These are phyloP conservation scores for Hirsutella minnesotensis DNA, from an alignment of 2,329 filamentous ascomycete genomes.

Conservation along the genomic window DNA sequence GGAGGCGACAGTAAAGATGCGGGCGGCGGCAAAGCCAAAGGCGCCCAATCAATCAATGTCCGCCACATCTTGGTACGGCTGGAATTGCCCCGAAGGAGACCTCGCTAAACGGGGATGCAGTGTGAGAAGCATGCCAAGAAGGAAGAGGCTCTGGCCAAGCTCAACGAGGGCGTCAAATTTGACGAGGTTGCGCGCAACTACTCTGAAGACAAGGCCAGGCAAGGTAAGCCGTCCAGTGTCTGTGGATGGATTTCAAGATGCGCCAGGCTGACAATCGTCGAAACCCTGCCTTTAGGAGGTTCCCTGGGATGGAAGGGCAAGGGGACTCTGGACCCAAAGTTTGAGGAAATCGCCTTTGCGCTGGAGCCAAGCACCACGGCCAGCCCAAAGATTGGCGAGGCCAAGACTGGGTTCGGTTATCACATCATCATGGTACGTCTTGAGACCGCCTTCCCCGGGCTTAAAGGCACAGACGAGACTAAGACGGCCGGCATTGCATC, in stretches of 20 bases:
- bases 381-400: slow-evolving; percentile 55
- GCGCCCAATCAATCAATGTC: slow-evolving; percentile 59
- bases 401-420: slow-evolving; percentile 65
- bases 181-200: slow-evolving; percentile 62
- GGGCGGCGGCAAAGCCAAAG: slow-evolving; percentile 31
- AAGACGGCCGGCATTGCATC: neutral
- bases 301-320: slow-evolving; percentile 62
- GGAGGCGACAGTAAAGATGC: slow-evolving; percentile 18
- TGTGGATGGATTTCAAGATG: no score
- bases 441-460: no score
- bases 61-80: slow-evolving; percentile 52
- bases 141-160: slow-evolving; percentile 59
- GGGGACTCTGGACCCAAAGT: slow-evolving; percentile 53
- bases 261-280: no score
- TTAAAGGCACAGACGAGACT: no score
- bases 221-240: slow-evolving; percentile 28
- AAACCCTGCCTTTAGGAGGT: slow-evolving; percentile 37
- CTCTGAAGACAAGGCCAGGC: slow-evolving; percentile 66
- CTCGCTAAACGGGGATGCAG: slow-evolving; percentile 16
- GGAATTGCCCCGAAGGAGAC: neutral
- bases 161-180: slow-evolving; percentile 57
- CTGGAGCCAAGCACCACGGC: slow-evolving; percentile 54
- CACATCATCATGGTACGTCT: slow-evolving; percentile 63
- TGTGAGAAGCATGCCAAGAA: slow-evolving; percentile 71
- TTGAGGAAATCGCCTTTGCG: slow-evolving; percentile 61